These are phyloP conservation scores for Acacia pycnantha DNA, from an alignment of 331 rosid genomes.

Conservation along the genomic window DNA sequence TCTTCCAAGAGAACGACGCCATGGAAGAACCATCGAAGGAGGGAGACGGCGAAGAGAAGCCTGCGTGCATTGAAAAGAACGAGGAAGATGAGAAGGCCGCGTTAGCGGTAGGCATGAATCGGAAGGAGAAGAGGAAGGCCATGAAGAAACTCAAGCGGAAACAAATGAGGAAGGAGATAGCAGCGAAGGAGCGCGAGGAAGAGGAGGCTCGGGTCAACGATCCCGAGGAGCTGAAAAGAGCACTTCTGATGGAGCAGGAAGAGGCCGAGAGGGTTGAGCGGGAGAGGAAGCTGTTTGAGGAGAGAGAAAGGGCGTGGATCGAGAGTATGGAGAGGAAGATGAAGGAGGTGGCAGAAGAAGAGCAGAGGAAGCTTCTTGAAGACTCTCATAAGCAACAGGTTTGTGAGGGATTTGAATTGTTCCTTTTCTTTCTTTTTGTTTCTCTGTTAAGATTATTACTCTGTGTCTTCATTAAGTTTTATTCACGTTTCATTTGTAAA, in stretches of 20 bases:
- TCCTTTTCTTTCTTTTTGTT: not conserved
- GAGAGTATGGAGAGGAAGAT: slow-evolving; percentile 53
- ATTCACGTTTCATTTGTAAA: not conserved
- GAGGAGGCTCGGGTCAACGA: slow-evolving; percentile 60
- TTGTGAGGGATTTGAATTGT: not conserved
- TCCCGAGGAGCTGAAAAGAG: slow-evolving; percentile 59
- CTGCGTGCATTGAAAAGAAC: not conserved
- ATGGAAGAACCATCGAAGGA: slow-evolving; percentile 16
- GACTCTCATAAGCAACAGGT: slow-evolving; percentile 47
- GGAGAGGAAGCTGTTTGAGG: slow-evolving; percentile 56
- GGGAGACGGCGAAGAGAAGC: slow-evolving; percentile 3
- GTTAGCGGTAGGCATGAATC: slow-evolving; percentile 10
- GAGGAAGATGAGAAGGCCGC: not conserved
- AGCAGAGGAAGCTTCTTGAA: slow-evolving; percentile 43
- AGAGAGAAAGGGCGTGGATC: slow-evolving; percentile 69
- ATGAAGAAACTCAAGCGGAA: slow-evolving; percentile 77
- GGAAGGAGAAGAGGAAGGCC: slow-evolving; percentile 88
- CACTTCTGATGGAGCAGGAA: slow-evolving; percentile 45
- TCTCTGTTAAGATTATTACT: not conserved
- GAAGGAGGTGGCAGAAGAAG: slow-evolving; percentile 48
- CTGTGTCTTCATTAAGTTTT: not conserved
- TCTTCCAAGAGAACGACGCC: not conserved
- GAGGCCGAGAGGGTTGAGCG: slow-evolving; percentile 67
- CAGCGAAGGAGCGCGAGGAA: slow-evolving; percentile 54
- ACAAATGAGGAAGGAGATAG: slow-evolving; percentile 62